Conservation (phyloP, 805 yeast species). For the Candida boleticola region DNA sequence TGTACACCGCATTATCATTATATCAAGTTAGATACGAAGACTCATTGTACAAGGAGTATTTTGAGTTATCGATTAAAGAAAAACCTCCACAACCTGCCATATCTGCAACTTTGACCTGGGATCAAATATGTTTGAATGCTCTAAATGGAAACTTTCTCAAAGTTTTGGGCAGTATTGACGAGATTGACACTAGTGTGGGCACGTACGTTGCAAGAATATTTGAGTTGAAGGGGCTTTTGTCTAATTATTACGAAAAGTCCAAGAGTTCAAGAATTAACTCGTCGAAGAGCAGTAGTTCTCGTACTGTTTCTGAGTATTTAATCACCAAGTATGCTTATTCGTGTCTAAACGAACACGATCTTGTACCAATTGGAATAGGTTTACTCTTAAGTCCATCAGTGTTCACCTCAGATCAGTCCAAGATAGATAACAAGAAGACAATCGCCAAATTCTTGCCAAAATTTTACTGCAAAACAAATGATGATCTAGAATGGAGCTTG, state of each 20-base stretch:
- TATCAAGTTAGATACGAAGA: slow-evolving; percentile 55
- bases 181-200: slow-evolving; percentile 60
- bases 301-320: slow-evolving; percentile 53
- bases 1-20: slow-evolving; percentile 52
- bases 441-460: slow-evolving; percentile 60
- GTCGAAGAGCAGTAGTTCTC: slow-evolving; percentile 8
- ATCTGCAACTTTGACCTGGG: slow-evolving; percentile 35
- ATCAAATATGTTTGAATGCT: slow-evolving; percentile 47
- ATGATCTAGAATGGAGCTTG: slow-evolving; percentile 77
- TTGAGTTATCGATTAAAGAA: slow-evolving; percentile 29
- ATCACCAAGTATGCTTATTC: slow-evolving; percentile 54
- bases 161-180: slow-evolving; percentile 57
- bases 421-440: slow-evolving; percentile 29
- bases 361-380: slow-evolving; percentile 72
- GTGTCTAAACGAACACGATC: slow-evolving; percentile 48
- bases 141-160: slow-evolving; percentile 55
- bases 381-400: slow-evolving; percentile 42
- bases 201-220: slow-evolving; percentile 60
- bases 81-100: slow-evolving; percentile 26
- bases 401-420: slow-evolving; percentile 42
- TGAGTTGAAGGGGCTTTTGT: slow-evolving; percentile 62
- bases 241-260: slow-evolving; percentile 26
- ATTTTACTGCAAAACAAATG: slow-evolving; percentile 61
- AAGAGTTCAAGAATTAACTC: neutral
- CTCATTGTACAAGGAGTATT: slow-evolving; percentile 31